Conservation (phyloP, 1,284 basidiomycete genomes). For the Stereum hirsutum region DNA sequence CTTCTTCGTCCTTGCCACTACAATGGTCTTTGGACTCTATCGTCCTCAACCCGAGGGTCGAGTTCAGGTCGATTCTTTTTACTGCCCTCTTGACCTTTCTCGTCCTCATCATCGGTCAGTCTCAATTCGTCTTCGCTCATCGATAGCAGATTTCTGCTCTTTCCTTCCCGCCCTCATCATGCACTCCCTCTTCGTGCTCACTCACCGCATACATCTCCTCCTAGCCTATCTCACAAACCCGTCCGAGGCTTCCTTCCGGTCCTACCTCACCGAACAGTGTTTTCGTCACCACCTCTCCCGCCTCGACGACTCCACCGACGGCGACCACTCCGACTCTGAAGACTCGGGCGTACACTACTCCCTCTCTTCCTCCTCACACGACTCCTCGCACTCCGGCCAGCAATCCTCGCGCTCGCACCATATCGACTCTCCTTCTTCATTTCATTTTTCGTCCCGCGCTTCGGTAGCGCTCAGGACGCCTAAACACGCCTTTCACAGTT, state of each 20-base stretch:
- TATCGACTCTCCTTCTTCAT: conserved; percentile 36
- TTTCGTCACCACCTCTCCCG: conserved; percentile 90
- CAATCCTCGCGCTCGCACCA: conserved; percentile 17
- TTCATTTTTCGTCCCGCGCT: conserved; percentile 88
- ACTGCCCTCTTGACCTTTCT: conserved; percentile 58
- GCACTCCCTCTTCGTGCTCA: conserved; percentile 10
- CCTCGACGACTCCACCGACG: conserved; percentile 63
- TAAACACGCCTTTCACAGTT: conserved; percentile 80
- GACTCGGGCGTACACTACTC: conserved; percentile 22
- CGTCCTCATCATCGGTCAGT: conserved; percentile 64
- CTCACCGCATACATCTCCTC: conserved; percentile 12
- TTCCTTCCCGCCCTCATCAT: conserved; percentile 8
- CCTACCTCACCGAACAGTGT: conserved; percentile 91
- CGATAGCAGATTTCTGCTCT: background rate
- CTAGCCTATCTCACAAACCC: conserved; percentile 92
- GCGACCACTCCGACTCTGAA: conserved; percentile 28
- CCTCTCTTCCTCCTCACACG: conserved; percentile 22
- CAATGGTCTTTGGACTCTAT: conserved; percentile 35
- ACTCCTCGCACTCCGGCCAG: no score
- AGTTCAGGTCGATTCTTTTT: conserved; percentile 60
- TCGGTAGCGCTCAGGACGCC: conserved; percentile 90
- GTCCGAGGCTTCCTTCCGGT: conserved; percentile 83
- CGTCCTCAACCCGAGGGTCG: conserved; percentile 45
- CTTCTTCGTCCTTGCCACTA: conserved; percentile 38
- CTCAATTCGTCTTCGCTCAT: conserved; percentile 5